phyloP scores from a whole-genome alignment of 1,139 yeast species.

The Candida smagusa region DNA sequence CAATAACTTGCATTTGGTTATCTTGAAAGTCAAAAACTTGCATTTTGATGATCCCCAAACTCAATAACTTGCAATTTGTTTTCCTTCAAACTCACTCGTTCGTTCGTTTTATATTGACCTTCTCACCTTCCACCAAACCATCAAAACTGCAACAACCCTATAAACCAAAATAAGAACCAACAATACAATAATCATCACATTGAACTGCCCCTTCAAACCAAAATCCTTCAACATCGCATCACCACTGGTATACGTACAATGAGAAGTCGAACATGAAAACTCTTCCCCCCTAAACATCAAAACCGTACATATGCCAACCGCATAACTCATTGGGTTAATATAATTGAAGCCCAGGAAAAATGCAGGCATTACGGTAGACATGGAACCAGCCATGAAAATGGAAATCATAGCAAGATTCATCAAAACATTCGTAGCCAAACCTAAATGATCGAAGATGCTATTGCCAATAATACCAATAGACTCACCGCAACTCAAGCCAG shows the following conservation, averaged over 20 bases:
- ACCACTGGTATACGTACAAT: conserved; percentile 35
- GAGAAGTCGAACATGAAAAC: conserved; percentile 27
- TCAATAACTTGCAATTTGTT: too few relatives aligned
- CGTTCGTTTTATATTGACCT: too few relatives aligned
- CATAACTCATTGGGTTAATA: conserved; percentile 23
- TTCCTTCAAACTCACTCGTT: too few relatives aligned
- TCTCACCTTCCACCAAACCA: background rate
- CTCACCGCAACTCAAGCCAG: conserved; percentile 21
- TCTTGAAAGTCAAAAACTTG: too few relatives aligned
- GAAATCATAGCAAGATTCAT: conserved; percentile 18
- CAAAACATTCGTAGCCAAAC: conserved; percentile 23
- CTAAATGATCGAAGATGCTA: conserved; percentile 20
- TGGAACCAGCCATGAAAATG: conserved; percentile 27
- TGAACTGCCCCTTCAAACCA: background rate
- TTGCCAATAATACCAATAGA: conserved; percentile 22
- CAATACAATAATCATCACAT: background rate
- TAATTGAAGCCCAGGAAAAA: conserved; percentile 24
- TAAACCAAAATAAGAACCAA: background rate
- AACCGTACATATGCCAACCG: conserved; percentile 30
- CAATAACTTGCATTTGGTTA: too few relatives aligned
- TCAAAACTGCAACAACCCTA: background rate
- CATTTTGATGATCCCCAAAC: too few relatives aligned
- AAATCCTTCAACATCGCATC: conserved; percentile 25
- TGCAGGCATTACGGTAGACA: conserved; percentile 25
- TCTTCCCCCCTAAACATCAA: conserved; percentile 32